Conservation (phyloP, 192 early-diverging fungal genomes). For the Coemansia sp. region DNA sequence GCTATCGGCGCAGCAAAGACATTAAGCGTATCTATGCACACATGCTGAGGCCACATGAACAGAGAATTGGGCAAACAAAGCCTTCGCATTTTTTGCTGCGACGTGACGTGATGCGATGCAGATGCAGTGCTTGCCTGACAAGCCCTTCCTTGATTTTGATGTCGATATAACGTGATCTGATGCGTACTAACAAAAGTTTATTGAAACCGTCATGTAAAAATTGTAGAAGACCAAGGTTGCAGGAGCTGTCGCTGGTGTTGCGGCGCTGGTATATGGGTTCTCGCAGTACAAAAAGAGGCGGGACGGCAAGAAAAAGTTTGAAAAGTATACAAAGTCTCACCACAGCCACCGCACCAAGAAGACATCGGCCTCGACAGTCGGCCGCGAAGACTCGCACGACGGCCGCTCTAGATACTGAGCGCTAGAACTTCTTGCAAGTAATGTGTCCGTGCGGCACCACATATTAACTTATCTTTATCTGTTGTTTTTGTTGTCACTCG, state of each 20-base stretch:
- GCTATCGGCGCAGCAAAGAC: neutral
- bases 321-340: slow-evolving; percentile 14
- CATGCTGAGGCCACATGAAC: slow-evolving; percentile 1
- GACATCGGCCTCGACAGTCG: slow-evolving; percentile 2
- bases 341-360: slow-evolving; percentile 4
- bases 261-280: slow-evolving; percentile 7
- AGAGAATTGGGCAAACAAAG: neutral
- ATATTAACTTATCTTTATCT: neutral
- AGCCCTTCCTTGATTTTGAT: neutral
- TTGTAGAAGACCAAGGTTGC: slow-evolving; percentile 38
- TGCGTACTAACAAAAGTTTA: neutral
- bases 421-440: no score
- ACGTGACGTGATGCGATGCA: neutral
- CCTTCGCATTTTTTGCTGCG: neutral
- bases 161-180: neutral
- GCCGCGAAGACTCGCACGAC: slow-evolving; percentile 1
- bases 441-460: neutral
- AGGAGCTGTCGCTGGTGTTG: slow-evolving; percentile 12
- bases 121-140: neutral
- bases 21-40: neutral
- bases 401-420: slow-evolving; percentile 2
- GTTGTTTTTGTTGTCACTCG: neutral
- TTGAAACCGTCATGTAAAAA: neutral
- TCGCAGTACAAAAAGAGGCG: slow-evolving; percentile 18
- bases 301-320: slow-evolving; percentile 13